Evolutionary conservation across 345 rosid species (phyloP).

Genomic region (Gossypium mustelinum): DNA sequence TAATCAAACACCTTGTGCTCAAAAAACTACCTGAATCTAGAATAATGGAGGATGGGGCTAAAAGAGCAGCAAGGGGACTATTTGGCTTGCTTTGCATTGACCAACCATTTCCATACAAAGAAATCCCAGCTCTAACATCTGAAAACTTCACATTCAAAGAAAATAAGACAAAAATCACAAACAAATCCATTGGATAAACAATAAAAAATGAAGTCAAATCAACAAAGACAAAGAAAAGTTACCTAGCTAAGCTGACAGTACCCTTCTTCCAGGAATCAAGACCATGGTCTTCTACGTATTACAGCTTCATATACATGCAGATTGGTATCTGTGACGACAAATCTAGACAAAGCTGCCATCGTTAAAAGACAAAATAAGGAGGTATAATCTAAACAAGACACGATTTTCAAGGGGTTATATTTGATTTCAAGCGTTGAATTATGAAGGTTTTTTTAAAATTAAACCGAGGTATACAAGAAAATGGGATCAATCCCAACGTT

Average conservation of each 20-base stretch:
- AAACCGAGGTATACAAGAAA: too few relatives aligned
- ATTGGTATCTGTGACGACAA: slow-evolving; percentile 43
- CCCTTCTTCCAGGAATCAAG: slow-evolving; percentile 29
- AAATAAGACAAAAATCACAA: background rate
- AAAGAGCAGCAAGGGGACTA: slow-evolving; percentile 35
- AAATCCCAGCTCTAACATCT: slow-evolving; percentile 40
- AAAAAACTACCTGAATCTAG: slow-evolving; percentile 43
- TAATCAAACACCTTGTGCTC: slow-evolving; percentile 16
- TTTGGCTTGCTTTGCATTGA: slow-evolving; percentile 30
- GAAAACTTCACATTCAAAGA: slow-evolving; percentile 12
- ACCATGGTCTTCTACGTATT: slow-evolving; percentile 19
- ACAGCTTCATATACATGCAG: slow-evolving; percentile 28
- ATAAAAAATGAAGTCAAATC: slow-evolving; percentile 5
- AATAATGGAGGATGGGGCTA: slow-evolving; percentile 20
- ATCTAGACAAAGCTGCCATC: slow-evolving; percentile 67
- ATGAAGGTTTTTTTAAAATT: too few relatives aligned
- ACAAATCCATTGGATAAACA: slow-evolving; percentile 8
- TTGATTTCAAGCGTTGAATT: background rate
- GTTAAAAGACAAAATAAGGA: background rate
- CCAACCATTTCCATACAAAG: slow-evolving; percentile 30
- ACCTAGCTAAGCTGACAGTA: slow-evolving; percentile 43
- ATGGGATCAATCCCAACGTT: background rate
- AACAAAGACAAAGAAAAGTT: slow-evolving; percentile 20
- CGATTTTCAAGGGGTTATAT: background rate
- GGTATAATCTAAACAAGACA: background rate